Percentiles rank a stretch among this genome's conserved stretches.
Conservation (phyloP, 805 yeast species). For the Metschnikowia corniflorae region DNA sequence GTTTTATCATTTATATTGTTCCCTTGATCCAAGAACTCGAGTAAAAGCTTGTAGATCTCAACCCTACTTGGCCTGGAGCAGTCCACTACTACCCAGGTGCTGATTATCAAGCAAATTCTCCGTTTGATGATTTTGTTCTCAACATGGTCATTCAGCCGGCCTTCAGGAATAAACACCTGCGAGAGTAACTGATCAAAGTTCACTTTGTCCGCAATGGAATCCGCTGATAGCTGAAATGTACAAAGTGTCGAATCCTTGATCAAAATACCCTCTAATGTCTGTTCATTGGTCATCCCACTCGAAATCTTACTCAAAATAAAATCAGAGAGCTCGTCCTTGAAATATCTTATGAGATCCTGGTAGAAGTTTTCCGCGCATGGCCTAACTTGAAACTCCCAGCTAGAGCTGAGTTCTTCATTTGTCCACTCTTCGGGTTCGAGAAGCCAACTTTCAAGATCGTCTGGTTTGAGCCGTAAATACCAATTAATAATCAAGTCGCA, state of each 20-base stretch:
- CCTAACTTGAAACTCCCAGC: slow-evolving; percentile 80
- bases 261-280: slow-evolving; percentile 48
- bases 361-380: slow-evolving; percentile 86
- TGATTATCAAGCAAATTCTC: slow-evolving; percentile 69
- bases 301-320: slow-evolving; percentile 60
- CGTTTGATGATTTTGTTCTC: slow-evolving; percentile 65
- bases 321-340: slow-evolving; percentile 51
- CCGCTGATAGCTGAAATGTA: slow-evolving; percentile 76
- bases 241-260: slow-evolving; percentile 76
- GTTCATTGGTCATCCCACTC: slow-evolving; percentile 29
- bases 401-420: slow-evolving; percentile 68
- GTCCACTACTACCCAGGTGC: slow-evolving; percentile 75
- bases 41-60: slow-evolving; percentile 55
- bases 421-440: slow-evolving; percentile 93
- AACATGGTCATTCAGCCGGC: slow-evolving; percentile 40
- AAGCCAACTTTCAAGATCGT: slow-evolving; percentile 78
- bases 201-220: slow-evolving; percentile 59
- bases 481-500: slow-evolving; percentile 66
- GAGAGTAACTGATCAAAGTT: slow-evolving; percentile 64
- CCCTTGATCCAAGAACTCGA: slow-evolving; percentile 45
- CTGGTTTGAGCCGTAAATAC: slow-evolving; percentile 70
- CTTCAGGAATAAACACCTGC: slow-evolving; percentile 67
- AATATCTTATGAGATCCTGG: slow-evolving; percentile 65
- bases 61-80: slow-evolving; percentile 57
- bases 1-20: slow-evolving; percentile 62